Conservation (phyloP, 73 alveolate species). For the Paramecium biaurelia region DNA sequence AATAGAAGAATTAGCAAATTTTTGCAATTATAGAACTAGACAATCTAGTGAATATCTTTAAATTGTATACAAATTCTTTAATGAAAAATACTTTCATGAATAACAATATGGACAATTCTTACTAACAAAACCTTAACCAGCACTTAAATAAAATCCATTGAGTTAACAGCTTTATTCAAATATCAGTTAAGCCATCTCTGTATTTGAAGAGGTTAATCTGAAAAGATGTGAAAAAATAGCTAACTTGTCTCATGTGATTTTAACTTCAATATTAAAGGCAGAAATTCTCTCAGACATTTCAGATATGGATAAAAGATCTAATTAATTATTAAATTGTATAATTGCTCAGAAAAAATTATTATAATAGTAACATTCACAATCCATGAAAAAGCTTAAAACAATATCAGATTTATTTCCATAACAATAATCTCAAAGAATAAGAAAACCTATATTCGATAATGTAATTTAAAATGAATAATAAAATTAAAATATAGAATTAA, state of each 20-base stretch:
- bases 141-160: neutral
- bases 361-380: neutral
- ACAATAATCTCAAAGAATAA: neutral
- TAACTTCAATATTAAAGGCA: neutral
- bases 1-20: neutral
- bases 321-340: neutral
- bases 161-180: neutral
- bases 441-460: slow-evolving; percentile 32
- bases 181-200: neutral
- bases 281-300: neutral
- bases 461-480: neutral
- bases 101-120: slow-evolving; percentile 7
- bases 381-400: neutral
- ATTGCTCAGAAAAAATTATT: neutral
- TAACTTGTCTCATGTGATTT: neutral
- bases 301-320: neutral
- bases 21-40: neutral
- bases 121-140: slow-evolving; percentile 7
- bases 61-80: neutral
- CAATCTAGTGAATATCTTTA: neutral
- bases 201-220: neutral
- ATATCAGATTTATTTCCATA: neutral
- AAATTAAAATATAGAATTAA: neutral
- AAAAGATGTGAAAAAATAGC: neutral
- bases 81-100: slow-evolving; percentile 11